Conservation (phyloP, 768 basidiomycete genomes). For the Russula sp. region DNA sequence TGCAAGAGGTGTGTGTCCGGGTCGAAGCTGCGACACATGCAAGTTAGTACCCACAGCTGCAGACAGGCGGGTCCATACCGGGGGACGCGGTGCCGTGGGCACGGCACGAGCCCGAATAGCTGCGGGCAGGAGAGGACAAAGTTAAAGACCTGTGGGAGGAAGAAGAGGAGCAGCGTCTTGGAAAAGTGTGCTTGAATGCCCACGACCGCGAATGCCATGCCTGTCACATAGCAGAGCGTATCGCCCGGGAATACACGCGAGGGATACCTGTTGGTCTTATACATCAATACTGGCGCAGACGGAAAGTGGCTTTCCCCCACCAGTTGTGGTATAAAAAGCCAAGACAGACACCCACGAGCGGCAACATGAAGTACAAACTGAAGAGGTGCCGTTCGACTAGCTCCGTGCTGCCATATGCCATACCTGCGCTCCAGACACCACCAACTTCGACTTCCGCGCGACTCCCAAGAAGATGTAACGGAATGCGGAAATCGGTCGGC, state of each 20-base stretch:
- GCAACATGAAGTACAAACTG: constrained; percentile 95
- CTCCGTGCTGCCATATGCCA: constrained; percentile 79
- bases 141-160: constrained; percentile 97
- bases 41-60: not conserved
- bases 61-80: constrained; percentile 42
- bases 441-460: constrained; percentile 66
- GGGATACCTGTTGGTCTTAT: constrained; percentile 67
- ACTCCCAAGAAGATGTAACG: constrained; percentile 61
- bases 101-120: constrained; percentile 87
- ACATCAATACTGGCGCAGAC: not conserved
- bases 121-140: constrained; percentile 93
- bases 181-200: constrained; percentile 97
- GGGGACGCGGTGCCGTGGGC: constrained; percentile 91
- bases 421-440: constrained; percentile 76
- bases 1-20: constrained; percentile 65
- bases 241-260: constrained; percentile 94
- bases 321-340: constrained; percentile 97
- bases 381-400: constrained; percentile 92
- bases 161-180: constrained; percentile 93
- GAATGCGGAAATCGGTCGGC: constrained; percentile 68
- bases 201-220: constrained; percentile 98
- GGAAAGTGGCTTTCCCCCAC: constrained; percentile 41
- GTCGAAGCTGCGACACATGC: constrained; percentile 53
- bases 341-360: constrained; percentile 81
- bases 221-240: constrained; percentile 94